Evolutionary conservation across 441 rosid species (phyloP).

Genomic region (Euphorbia corollata): DNA sequence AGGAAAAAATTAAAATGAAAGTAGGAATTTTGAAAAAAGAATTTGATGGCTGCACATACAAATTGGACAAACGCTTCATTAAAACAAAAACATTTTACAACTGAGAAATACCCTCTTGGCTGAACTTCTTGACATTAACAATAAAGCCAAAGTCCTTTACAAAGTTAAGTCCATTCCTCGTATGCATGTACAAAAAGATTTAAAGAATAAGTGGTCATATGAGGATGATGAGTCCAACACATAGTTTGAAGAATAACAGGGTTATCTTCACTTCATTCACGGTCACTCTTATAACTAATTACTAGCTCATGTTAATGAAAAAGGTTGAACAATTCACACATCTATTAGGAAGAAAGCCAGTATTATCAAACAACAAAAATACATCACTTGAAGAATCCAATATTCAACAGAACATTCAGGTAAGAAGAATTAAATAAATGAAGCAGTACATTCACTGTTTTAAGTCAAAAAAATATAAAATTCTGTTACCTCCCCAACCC

Average conservation of each 20-base stretch:
- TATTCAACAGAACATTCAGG: neutral
- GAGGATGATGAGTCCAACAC: neutral
- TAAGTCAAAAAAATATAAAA: neutral
- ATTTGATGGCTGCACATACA: too few species aligned
- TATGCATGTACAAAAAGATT: neutral
- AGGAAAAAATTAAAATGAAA: too few species aligned
- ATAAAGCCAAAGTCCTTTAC: too few species aligned
- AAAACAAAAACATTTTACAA: too few species aligned
- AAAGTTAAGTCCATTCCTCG: too few species aligned
- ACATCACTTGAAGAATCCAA: slow-evolving; percentile 3
- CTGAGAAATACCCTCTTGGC: too few species aligned
- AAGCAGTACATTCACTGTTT: slow-evolving; percentile 5
- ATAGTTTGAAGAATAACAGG: neutral
- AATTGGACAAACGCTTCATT: too few species aligned
- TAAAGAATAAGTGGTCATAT: neutral
- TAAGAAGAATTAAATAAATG: neutral
- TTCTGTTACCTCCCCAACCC: slow-evolving; percentile 81
- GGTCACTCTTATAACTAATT: neutral
- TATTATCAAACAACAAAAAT: neutral
- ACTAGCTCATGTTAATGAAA: slow-evolving; percentile 4
- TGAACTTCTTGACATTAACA: too few species aligned
- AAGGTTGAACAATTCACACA: neutral
- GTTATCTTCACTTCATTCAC: slow-evolving; percentile 3
- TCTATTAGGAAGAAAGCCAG: neutral
- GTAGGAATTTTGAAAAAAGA: too few species aligned